Evolutionary conservation across 1,284 basidiomycete genomes (phyloP), one percentile per base, ranked within the genome.

Genomic region (Puccinia novopanici): DNA sequence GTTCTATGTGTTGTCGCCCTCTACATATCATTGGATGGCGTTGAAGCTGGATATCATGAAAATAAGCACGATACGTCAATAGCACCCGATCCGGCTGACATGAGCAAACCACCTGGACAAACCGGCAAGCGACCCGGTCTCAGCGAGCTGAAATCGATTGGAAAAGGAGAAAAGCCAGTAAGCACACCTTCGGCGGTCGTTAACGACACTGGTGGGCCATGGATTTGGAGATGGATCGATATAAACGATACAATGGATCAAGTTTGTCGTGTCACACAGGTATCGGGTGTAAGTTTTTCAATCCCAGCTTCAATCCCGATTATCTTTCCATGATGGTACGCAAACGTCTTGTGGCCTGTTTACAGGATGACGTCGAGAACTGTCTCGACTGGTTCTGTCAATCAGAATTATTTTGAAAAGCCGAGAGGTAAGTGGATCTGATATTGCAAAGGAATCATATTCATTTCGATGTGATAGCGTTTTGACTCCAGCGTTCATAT

Each of bases 1-100:
- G 76, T 78, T 30, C 52, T 78, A 45, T 78, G 76, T 40, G 76
- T 78, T n/a, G 63, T 78, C 19, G 76, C 76, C n/a, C 52, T 78
- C 22, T 78, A 78, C 34, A 50, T 71, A 27, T 48, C 76, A 22
- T 48, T 78, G n/a, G 76, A 70, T 42, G 65, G 45, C 30, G 76
- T 78, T 0, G 76, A 78, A 37, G 65, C 76, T 42, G 76, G 76
- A 19, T 78, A 78, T 78, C 57, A 78, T 50, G 50, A 78, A 55
- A 59, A 74, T 30, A 74, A 27, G 30, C n/a, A 74, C 34, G 54
- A 42, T 24, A n/a, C 27, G 8, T 50, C 10, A 52, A 27, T 30
- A 19, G 13, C 34, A 50, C 19, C 24, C 34, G 8, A 67, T 50
- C 55, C 57, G 15, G 50, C n/a, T 42, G n/a, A 6, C n/a, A 50